phyloP scores from a whole-genome alignment of 306 rosid genomes.

The Argentina anserina region DNA sequence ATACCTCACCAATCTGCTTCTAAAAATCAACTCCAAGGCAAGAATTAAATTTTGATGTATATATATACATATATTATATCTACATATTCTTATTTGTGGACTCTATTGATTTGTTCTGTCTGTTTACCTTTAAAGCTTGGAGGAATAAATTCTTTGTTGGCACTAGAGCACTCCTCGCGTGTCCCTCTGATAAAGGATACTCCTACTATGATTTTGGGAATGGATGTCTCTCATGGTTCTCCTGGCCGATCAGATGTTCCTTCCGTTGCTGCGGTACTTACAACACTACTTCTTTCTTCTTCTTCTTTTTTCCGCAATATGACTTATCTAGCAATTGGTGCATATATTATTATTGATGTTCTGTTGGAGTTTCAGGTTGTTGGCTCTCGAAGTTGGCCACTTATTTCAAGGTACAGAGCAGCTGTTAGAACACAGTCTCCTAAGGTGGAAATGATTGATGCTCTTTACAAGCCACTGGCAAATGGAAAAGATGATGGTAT shows the following conservation, averaged over 20 bases:
- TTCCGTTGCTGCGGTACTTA: constrained; percentile 80
- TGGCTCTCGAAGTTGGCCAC: constrained; percentile 82
- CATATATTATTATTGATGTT: constrained; percentile 9
- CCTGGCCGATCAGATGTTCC: constrained; percentile 68
- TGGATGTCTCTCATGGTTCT: constrained; percentile 89
- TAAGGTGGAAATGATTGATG: constrained; percentile 80
- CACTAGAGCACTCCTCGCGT: constrained; percentile 62
- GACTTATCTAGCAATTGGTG: background rate
- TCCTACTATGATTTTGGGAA: constrained; percentile 89
- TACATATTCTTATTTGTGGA: constrained; percentile 4
- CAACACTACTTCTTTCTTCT: background rate
- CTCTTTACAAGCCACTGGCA: constrained; percentile 76
- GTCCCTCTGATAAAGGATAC: constrained; percentile 68
- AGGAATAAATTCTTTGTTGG: constrained; percentile 83
- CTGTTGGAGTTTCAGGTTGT: constrained; percentile 54
- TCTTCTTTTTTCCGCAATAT: background rate
- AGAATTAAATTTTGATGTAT: constrained; percentile 17
- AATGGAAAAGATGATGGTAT: constrained; percentile 78
- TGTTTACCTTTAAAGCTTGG: constrained; percentile 57
- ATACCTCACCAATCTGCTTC: constrained; percentile 79
- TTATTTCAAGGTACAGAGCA: constrained; percentile 89
- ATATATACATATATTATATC: background rate
- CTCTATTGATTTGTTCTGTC: constrained; percentile 8
- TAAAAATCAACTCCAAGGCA: constrained; percentile 92
- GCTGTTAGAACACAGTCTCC: constrained; percentile 77